Conservation (phyloP, 1,139 yeast genomes). For the Lodderomyces elongisporus region DNA sequence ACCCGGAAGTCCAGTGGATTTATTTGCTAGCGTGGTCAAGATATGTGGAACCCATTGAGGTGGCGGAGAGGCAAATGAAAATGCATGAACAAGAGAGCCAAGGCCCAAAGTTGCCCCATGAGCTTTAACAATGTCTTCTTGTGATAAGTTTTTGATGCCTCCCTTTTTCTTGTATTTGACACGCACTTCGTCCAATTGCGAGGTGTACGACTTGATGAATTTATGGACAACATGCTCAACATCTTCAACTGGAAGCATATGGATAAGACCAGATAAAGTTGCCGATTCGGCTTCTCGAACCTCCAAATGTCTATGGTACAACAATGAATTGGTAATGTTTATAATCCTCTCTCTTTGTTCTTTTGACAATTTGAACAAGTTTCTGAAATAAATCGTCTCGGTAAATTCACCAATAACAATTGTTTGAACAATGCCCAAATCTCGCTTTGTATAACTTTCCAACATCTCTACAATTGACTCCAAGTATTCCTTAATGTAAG, state of each 20-base stretch:
- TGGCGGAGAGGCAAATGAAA: slow-evolving; percentile 87
- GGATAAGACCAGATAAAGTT: slow-evolving; percentile 76
- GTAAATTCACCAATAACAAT: slow-evolving; percentile 64
- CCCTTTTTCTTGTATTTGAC: slow-evolving; percentile 23
- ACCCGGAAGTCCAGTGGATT: slow-evolving; percentile 68
- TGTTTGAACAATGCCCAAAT: slow-evolving; percentile 62
- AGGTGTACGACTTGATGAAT: slow-evolving; percentile 22
- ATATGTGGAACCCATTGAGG: slow-evolving; percentile 85
- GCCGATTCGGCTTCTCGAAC: slow-evolving; percentile 74
- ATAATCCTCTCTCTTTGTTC: slow-evolving; percentile 51
- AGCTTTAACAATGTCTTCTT: slow-evolving; percentile 44
- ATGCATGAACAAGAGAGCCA: slow-evolving; percentile 86
- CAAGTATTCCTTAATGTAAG: slow-evolving; percentile 43
- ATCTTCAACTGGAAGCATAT: slow-evolving; percentile 64
- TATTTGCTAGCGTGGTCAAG: slow-evolving; percentile 63
- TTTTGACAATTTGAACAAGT: slow-evolving; percentile 51
- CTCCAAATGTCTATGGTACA: slow-evolving; percentile 66
- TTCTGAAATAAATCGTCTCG: slow-evolving; percentile 71
- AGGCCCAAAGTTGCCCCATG: slow-evolving; percentile 91
- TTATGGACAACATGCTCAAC: slow-evolving; percentile 30
- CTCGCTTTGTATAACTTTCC: slow-evolving; percentile 37
- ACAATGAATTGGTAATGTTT: slow-evolving; percentile 45
- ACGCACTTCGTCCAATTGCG: slow-evolving; percentile 29
- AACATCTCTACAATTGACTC: slow-evolving; percentile 48
- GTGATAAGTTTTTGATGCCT: slow-evolving; percentile 24